These are phyloP conservation scores for Penicillium sp. DNA, from an alignment of 2,329 filamentous ascomycete species.

Conservation along the genomic window DNA sequence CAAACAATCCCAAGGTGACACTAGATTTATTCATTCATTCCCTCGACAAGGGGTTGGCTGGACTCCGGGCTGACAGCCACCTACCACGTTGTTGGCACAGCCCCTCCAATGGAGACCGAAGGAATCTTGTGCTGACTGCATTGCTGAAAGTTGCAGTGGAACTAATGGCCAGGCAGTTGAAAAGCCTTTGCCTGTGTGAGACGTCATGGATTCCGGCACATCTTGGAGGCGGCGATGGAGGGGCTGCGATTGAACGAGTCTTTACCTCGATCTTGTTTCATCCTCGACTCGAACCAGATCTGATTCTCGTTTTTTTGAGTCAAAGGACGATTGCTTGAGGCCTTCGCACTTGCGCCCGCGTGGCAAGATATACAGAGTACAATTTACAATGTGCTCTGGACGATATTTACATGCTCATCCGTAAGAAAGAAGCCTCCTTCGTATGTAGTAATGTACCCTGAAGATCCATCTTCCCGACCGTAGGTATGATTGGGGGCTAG, in stretches of 20 bases:
- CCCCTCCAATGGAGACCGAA: background rate
- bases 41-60: background rate
- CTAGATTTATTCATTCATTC: background rate
- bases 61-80: background rate
- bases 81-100: background rate
- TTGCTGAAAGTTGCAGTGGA: background rate
- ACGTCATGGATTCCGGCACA: background rate
- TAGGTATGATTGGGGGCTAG: background rate
- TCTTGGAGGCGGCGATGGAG: background rate
- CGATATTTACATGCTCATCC: background rate
- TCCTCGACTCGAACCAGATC: background rate
- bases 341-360: background rate
- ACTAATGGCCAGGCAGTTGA: background rate
- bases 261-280: background rate
- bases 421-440: background rate
- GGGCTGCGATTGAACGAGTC: background rate
- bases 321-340: background rate
- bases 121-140: conserved; percentile 1
- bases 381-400: background rate
- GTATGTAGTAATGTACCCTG: too few relatives aligned
- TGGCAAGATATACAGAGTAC: background rate
- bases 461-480: too few relatives aligned
- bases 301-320: background rate
- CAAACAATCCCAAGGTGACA: background rate
- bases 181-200: background rate